These are phyloP conservation scores for Dichomitus squalens DNA, from an alignment of 1,284 basidiomycete species.

Conservation along the genomic window DNA sequence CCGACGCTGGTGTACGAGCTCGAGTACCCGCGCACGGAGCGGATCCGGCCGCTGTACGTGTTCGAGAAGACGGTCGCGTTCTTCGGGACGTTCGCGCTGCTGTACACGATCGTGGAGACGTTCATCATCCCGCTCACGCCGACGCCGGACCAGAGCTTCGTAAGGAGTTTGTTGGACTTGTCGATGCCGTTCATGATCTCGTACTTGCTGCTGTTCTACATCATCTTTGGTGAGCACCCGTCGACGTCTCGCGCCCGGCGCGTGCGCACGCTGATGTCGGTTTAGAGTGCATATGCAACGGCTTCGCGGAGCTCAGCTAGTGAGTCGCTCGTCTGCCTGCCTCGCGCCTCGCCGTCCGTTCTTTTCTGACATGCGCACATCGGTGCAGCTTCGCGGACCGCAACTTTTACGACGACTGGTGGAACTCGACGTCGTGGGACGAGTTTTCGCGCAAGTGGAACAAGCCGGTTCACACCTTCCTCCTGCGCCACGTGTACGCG, in stretches of 20 bases:
- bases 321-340: too few relatives aligned
- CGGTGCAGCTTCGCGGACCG: conserved; percentile 88
- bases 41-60: conserved; percentile 89
- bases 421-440: conserved; percentile 97
- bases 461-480: conserved; percentile 88
- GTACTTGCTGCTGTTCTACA: conserved; percentile 81
- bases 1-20: conserved; percentile 96
- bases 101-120: conserved; percentile 91
- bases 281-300: conserved; percentile 92
- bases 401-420: conserved; percentile 98
- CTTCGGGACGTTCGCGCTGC: conserved; percentile 92
- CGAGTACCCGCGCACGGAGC: conserved; percentile 92
- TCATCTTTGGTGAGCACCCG: conserved; percentile 68
- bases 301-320: conserved; percentile 90
- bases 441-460: conserved; percentile 98
- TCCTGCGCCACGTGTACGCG: conserved; percentile 93
- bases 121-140: conserved; percentile 88
- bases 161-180: conserved; percentile 81
- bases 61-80: conserved; percentile 96
- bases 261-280: conserved; percentile 8
- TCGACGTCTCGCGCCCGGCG: not conserved
- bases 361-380: too few relatives aligned
- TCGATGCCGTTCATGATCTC: conserved; percentile 92
- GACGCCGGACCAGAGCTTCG: conserved; percentile 72
- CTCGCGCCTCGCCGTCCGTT: too few relatives aligned